Percentiles rank a stretch among this genome's conserved stretches.
These are phyloP conservation scores for Annulohypoxylon nitens DNA, from an alignment of 495 filamentous ascomycete species.

Conservation along the genomic window DNA sequence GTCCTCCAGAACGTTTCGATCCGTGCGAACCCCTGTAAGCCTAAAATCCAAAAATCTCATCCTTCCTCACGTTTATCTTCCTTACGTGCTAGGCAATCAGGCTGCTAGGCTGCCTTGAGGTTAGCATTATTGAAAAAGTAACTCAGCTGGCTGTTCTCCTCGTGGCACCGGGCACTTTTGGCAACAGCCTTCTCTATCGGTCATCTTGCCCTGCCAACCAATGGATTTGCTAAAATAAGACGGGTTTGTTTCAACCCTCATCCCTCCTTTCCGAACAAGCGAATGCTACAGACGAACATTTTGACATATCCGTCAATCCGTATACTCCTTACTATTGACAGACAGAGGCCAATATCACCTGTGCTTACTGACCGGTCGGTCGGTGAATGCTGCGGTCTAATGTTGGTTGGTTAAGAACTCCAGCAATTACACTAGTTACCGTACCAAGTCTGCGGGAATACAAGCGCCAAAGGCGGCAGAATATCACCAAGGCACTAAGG, in stretches of 20 bases:
- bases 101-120: conserved; percentile 1
- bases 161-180: conserved; percentile 20
- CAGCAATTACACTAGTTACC: conserved; percentile 16
- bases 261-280: conserved; percentile 34
- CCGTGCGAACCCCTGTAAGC: conserved; percentile 39
- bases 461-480: conserved; percentile 40
- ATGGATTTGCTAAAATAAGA: conserved; percentile 43
- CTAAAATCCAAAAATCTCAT: conserved; percentile 22
- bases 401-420: conserved; percentile 25
- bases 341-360: conserved; percentile 6
- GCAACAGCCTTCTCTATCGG: conserved; percentile 25
- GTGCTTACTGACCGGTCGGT: conserved; percentile 33
- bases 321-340: conserved; percentile 24
- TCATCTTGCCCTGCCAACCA: conserved; percentile 42
- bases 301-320: background rate
- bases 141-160: conserved; percentile 15
- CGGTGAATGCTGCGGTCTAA: conserved; percentile 27
- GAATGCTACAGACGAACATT: conserved; percentile 32
- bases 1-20: conserved; percentile 43
- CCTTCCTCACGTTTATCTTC: conserved; percentile 21
- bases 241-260: conserved; percentile 42
- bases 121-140: background rate
- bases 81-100: background rate
- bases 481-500: conserved; percentile 8
- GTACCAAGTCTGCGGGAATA: conserved; percentile 28